A percentile compares a stretch with the other conserved stretches of the same genome.
These are phyloP conservation scores for Teratosphaeria viscida DNA, from an alignment of 2,329 filamentous ascomycete genomes.

Conservation along the genomic window DNA sequence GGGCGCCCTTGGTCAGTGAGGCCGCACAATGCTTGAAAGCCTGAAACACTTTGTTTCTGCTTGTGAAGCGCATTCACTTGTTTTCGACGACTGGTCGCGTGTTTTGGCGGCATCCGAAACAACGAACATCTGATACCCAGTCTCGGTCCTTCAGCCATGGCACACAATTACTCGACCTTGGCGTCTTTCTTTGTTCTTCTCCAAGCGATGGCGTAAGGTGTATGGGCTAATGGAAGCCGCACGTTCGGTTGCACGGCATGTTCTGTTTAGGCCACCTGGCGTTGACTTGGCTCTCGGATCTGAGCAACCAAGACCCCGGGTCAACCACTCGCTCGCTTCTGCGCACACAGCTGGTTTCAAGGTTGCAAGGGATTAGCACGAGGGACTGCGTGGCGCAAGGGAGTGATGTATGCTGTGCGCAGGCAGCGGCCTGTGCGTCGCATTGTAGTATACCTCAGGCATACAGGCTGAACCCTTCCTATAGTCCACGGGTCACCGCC, in stretches of 20 bases:
- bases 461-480: not conserved
- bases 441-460: not conserved
- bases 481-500: no score
- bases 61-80: not conserved
- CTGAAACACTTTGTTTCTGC: not conserved
- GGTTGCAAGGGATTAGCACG: not conserved
- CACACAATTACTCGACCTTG: not conserved
- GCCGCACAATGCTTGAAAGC: not conserved
- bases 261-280: not conserved
- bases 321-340: not conserved
- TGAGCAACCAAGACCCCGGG: not conserved
- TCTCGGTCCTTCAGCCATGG: not conserved
- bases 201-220: not conserved
- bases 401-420: not conserved
- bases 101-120: not conserved
- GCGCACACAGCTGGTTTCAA: not conserved
- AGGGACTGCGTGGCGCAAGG: not conserved
- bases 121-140: not conserved
- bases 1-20: slow-evolving; percentile 24
- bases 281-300: not conserved
- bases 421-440: not conserved
- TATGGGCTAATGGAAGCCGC: not conserved
- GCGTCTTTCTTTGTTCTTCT: not conserved
- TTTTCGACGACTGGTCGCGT: not conserved
- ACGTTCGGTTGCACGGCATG: not conserved